Percentiles rank a stretch among this genome's conserved stretches.
Evolutionary conservation across 169 alveolate species (phyloP).

Genomic region (Plasmodium falciparum): DNA sequence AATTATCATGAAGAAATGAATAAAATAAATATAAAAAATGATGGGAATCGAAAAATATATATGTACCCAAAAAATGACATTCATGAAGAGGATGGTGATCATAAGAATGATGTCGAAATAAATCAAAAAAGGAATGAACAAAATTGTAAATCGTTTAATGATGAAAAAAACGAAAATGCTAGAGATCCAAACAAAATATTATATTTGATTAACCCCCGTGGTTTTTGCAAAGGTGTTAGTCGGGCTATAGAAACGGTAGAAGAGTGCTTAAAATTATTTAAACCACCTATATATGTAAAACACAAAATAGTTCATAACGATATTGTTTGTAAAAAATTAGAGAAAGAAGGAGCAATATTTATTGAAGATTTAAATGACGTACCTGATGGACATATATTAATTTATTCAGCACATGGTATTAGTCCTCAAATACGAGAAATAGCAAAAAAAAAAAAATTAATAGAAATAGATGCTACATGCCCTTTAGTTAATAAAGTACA

Average conservation of each 20-base stretch:
- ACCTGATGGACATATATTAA: conserved; percentile 82
- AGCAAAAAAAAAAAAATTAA: conserved; percentile 81
- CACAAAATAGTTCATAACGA: conserved; percentile 91
- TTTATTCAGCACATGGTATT: conserved; percentile 90
- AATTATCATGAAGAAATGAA: too few species aligned
- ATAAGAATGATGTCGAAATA: too few species aligned
- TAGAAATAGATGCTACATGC: conserved; percentile 90
- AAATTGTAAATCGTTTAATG: neutral
- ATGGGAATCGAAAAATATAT: too few species aligned
- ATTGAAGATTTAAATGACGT: conserved; percentile 85
- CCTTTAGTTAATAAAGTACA: conserved; percentile 91
- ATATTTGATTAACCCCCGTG: conserved; percentile 85
- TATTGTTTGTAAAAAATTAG: conserved; percentile 85
- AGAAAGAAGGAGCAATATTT: conserved; percentile 88
- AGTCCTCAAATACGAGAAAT: conserved; percentile 84
- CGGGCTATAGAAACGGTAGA: conserved; percentile 90
- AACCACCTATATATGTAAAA: conserved; percentile 87
- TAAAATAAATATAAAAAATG: too few species aligned
- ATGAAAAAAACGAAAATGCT: neutral
- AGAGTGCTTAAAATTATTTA: conserved; percentile 84
- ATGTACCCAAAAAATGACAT: too few species aligned
- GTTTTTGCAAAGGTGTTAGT: conserved; percentile 90
- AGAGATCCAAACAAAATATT: conserved; percentile 52
- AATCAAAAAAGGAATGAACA: neutral
- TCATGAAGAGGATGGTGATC: too few species aligned